These are phyloP conservation scores for Eragrostis curvula DNA, from an alignment of 176 grass and related monocot genomes.

Conservation along the genomic window DNA sequence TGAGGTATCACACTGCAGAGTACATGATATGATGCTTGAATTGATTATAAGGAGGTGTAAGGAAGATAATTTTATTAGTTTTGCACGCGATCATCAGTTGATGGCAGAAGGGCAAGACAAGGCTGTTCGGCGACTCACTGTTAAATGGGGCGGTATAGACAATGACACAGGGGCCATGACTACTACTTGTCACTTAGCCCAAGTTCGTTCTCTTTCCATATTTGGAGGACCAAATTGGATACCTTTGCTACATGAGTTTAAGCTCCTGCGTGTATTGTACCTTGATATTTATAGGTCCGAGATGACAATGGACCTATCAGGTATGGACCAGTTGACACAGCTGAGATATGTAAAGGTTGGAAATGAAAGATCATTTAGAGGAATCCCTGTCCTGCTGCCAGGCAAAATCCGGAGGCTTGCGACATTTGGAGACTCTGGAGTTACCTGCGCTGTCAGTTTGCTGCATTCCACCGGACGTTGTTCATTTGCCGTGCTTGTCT, in stretches of 20 bases:
- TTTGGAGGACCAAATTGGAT: neutral
- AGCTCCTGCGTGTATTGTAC: neutral
- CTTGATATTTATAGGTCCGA: neutral
- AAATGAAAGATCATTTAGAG: too few relatives aligned
- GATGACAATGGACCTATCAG: too few relatives aligned
- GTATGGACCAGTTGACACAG: too few relatives aligned
- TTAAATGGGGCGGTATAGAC: neutral
- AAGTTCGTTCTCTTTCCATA: neutral
- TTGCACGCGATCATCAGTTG: neutral
- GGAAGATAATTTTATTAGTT: constrained; percentile 47
- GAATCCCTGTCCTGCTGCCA: neutral
- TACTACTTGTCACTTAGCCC: neutral
- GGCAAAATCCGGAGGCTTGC: neutral
- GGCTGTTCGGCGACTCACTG: constrained; percentile 1
- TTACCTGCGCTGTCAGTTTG: neutral
- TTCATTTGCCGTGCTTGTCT: neutral
- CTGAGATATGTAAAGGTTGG: too few relatives aligned
- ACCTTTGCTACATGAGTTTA: neutral
- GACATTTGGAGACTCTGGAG: constrained; percentile 12
- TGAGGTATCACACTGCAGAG: neutral
- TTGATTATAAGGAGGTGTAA: constrained; percentile 20
- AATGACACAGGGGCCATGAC: neutral
- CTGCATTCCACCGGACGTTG: neutral
- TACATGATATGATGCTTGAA: constrained; percentile 51
- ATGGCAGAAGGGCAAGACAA: neutral